Evolutionary conservation across 2,329 filamentous ascomycete species (phyloP), one percentile per base, ranked within the genome.

Genomic region (Didymella keratinophila): DNA sequence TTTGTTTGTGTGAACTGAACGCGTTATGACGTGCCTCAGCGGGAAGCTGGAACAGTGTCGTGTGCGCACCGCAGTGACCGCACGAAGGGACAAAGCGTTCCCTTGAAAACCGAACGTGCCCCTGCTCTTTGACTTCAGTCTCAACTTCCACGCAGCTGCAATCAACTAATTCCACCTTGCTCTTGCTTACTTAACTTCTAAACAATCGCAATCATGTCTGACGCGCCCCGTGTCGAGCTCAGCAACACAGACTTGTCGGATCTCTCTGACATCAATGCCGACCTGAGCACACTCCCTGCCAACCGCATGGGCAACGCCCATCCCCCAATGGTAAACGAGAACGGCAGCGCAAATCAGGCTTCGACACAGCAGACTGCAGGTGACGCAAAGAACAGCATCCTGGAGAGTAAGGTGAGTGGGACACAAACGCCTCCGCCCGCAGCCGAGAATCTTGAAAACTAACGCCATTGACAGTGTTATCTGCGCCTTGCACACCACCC

Each of bases 381-480:
- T 64, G 70, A 70, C 58, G 64, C 72, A 51, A 76, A 77, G 69
- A 72, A 77, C 71, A 71, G 67, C 60, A 66, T 79, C 57, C 48
- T 78, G 47, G 72, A 74, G 67, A 75, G 79, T 81, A 71, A 80
- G 79, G 79, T 81, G 71, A 59, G 79, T 74, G 62, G 61, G 48
- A 68, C 63, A 64, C 36, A 53, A 46, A 62, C 61, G 56, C 64
- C 66, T 63, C 66, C 57, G 60, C 62, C 67, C 67, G 52, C 64
- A 74, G 69, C 72, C 71, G 72, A 76, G 70, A 68, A 56, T 32
- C 46, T 45, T 56, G 46, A 32, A 41, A 59, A 65, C 71, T 77
- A 75, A 76, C 68, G 67, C 68, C 61, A 60, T 73, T 66, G 61
- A 67, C 72, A 73, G 75, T 71, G 70, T 76, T 75, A 74, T 76